Evolutionary conservation across 768 basidiomycete species (phyloP).

Genomic region (Mycena polygramma): DNA sequence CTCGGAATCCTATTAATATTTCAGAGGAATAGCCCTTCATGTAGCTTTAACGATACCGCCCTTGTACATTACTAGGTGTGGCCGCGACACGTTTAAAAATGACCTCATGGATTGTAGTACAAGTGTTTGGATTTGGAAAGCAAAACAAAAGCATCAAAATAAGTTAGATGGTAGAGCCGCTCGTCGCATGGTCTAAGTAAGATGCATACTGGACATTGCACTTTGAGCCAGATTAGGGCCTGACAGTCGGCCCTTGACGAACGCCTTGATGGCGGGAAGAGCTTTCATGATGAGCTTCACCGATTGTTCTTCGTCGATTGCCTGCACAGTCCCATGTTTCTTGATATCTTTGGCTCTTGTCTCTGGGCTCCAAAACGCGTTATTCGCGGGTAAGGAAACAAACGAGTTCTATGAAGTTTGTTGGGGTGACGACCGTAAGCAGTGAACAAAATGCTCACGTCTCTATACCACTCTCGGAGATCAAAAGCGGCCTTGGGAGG

Average conservation of each 20-base stretch:
- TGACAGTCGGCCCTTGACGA: slow-evolving; percentile 53
- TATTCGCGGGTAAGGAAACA: slow-evolving; percentile 75
- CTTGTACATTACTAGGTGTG: too few relatives aligned
- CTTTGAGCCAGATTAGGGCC: slow-evolving; percentile 7
- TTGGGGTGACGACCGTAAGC: not conserved
- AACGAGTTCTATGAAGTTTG: slow-evolving; percentile 71
- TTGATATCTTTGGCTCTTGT: slow-evolving; percentile 60
- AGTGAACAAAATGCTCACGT: slow-evolving; percentile 55
- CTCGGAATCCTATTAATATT: too few relatives aligned
- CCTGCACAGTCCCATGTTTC: slow-evolving; percentile 74
- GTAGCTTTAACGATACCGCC: too few relatives aligned
- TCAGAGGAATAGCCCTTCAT: too few relatives aligned
- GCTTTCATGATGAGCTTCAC: slow-evolving; percentile 79
- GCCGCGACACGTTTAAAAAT: not conserved
- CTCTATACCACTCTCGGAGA: slow-evolving; percentile 79
- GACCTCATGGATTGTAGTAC: not conserved
- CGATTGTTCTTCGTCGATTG: slow-evolving; percentile 78
- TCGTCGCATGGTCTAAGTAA: slow-evolving; percentile 1
- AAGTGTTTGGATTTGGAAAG: slow-evolving; percentile 5
- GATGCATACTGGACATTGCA: slow-evolving; percentile 27
- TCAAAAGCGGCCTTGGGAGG: slow-evolving; percentile 67
- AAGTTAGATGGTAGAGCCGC: not conserved
- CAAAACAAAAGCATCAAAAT: not conserved
- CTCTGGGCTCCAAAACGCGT: slow-evolving; percentile 63
- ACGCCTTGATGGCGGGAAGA: slow-evolving; percentile 72